phyloP scores from a whole-genome alignment of 176 grass and related monocot species.

The Oryza longistaminata region DNA sequence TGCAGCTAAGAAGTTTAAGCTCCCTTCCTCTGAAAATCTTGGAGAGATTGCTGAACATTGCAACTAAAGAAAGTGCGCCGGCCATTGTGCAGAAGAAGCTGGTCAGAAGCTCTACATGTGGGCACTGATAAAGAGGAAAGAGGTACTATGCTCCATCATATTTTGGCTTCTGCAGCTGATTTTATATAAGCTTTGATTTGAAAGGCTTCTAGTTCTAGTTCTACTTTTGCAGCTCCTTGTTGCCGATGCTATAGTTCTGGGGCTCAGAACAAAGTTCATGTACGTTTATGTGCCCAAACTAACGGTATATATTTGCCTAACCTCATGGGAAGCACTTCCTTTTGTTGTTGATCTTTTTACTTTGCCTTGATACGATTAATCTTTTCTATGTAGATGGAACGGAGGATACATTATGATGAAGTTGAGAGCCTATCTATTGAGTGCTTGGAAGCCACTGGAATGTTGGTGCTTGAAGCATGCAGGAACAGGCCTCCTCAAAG shows the following conservation, averaged over 20 bases:
- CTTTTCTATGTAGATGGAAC: slow-evolving; percentile 68
- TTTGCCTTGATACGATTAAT: slow-evolving; percentile 21
- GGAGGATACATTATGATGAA: slow-evolving; percentile 93
- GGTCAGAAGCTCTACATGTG: slow-evolving; percentile 87
- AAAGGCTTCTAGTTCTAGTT: slow-evolving; percentile 10
- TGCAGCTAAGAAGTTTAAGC: slow-evolving; percentile 63
- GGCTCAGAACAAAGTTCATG: slow-evolving; percentile 90
- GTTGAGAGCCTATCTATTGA: slow-evolving; percentile 69
- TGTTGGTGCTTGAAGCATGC: slow-evolving; percentile 70
- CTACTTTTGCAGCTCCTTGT: slow-evolving; percentile 58
- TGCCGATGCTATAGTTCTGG: slow-evolving; percentile 79
- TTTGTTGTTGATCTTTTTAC: background rate
- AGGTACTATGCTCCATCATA: slow-evolving; percentile 50
- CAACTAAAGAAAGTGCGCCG: slow-evolving; percentile 81
- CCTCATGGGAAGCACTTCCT: slow-evolving; percentile 7
- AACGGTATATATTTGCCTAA: slow-evolving; percentile 55
- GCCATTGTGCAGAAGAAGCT: slow-evolving; percentile 81
- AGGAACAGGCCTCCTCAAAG: slow-evolving; percentile 51
- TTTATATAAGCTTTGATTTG: slow-evolving; percentile 21
- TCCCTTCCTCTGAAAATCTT: slow-evolving; percentile 64
- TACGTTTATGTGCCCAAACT: slow-evolving; percentile 79
- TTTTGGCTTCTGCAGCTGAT: background rate
- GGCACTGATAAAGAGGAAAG: slow-evolving; percentile 72
- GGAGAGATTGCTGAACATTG: slow-evolving; percentile 74
- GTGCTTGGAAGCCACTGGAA: slow-evolving; percentile 81